Evolutionary conservation across 768 basidiomycete species (phyloP), one percentile per base, ranked within the genome.

Genomic region (Agaricus bisporus): DNA sequence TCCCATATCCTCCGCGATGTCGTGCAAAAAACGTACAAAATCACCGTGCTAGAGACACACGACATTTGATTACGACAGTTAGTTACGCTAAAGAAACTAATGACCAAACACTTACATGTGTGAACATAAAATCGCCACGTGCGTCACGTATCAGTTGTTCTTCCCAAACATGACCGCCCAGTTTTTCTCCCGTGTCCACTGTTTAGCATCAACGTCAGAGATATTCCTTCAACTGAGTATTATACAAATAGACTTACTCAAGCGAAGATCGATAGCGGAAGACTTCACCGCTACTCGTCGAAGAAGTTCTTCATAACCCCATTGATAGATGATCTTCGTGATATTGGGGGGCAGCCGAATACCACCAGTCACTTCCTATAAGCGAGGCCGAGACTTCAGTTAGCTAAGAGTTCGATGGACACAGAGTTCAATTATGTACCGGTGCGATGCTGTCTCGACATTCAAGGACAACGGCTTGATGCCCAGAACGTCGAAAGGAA

Each of bases 391-490:
- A 14, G 6, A 28, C 47, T 3, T 39, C 18, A 20, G 37, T 35
- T 17, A 9, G 52, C 17, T 26, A n/a, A 18, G 29, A 25, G 28
- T n/a, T 14, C n/a, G 12, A 37, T 0, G 20, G 41, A 6, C 15
- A 7, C 11, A 4, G n/a, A 32, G 9, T 25, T 7, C 47, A 36
- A 35, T 38, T 7, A 7, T 47, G 5, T 39, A 56, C 55, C 20
- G 49, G 48, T 18, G 55, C 42, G 14, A 49, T 44, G 3, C 26
- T 12, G 5, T 39, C 20, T 28, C 42, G 63, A 25, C 58, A 57
- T 58, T 85, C 83, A 20, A 84, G 63, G 4, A 85, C 75, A 1
- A 71, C 61, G 1, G 81, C 82, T 36, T 69, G 65, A 61, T 85
- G 83, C 4, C 83, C 83, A 15, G 75, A 73, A 51, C 77, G 70